Evolutionary conservation across 2,329 filamentous ascomycete genomes (phyloP).

Genomic region (Pleochaeta shiraiana): DNA sequence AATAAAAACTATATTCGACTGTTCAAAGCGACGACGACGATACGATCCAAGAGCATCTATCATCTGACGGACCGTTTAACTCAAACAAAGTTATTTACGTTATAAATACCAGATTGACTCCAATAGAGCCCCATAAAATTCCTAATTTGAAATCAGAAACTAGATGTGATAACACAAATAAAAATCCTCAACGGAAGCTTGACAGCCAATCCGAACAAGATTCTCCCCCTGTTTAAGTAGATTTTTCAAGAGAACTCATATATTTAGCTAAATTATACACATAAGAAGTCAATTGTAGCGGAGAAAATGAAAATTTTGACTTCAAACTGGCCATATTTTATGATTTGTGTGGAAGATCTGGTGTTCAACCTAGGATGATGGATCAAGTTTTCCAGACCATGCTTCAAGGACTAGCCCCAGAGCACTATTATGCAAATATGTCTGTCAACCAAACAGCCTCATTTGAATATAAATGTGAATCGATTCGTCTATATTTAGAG

Average conservation of each 20-base stretch:
- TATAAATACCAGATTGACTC: too few relatives aligned
- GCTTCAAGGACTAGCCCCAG: neutral
- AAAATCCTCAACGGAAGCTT: neutral
- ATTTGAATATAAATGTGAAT: neutral
- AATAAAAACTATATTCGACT: too few relatives aligned
- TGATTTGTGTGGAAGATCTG: neutral
- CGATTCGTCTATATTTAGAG: neutral
- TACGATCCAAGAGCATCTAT: too few relatives aligned
- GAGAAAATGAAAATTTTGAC: neutral
- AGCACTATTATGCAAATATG: constrained; percentile 1
- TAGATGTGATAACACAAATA: neutral
- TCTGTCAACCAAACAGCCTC: neutral
- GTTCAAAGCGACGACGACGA: too few relatives aligned
- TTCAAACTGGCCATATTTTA: constrained; percentile 3
- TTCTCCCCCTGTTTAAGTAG: neutral
- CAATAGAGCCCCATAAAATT: too few relatives aligned
- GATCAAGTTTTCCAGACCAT: neutral
- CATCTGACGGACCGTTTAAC: too few relatives aligned
- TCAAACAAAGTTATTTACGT: too few relatives aligned
- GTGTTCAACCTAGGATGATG: neutral
- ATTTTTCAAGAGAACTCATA: neutral
- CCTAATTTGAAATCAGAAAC: neutral
- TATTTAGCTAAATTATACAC: constrained; percentile 1
- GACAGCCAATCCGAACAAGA: neutral
- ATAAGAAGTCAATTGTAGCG: constrained; percentile 3